Evolutionary conservation across 1,139 yeast genomes (phyloP).

Genomic region (Kazachstania sp.): DNA sequence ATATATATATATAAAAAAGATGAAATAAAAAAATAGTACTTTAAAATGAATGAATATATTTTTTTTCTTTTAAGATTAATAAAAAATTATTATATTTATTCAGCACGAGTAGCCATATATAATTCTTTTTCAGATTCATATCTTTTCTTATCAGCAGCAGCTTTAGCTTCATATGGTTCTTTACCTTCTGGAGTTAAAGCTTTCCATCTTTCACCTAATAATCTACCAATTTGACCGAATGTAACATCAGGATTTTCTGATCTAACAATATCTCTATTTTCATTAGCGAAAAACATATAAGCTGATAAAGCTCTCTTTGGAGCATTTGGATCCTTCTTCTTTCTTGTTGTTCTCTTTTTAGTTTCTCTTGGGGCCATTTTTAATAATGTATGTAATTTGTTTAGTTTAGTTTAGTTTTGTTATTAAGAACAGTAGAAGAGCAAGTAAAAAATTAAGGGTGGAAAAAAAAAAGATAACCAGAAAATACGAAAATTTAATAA

Average conservation of each 20-base stretch:
- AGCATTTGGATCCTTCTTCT: conserved; percentile 80
- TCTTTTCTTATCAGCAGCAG: conserved; percentile 93
- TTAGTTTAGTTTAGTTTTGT: conserved; percentile 2
- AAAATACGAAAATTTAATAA: not conserved
- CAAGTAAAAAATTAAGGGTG: not conserved
- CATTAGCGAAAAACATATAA: conserved; percentile 97
- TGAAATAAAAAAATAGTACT: not conserved
- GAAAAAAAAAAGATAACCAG: not conserved
- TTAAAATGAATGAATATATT: not conserved
- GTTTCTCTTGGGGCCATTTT: conserved; percentile 36
- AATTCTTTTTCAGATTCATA: conserved; percentile 94
- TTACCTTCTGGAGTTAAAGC: conserved; percentile 73
- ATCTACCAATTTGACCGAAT: conserved; percentile 86
- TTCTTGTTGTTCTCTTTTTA: conserved; percentile 32
- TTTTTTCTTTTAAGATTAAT: too few relatives aligned
- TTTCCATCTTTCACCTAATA: conserved; percentile 96
- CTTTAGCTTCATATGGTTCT: conserved; percentile 83
- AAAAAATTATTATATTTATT: too few relatives aligned
- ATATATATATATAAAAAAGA: too few relatives aligned
- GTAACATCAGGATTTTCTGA: conserved; percentile 91
- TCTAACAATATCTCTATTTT: conserved; percentile 89
- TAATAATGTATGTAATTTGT: too few relatives aligned
- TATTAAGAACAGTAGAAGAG: too few relatives aligned
- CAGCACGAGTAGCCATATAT: conserved; percentile 43
- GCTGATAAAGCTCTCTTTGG: conserved; percentile 98